Base-by-base conservation (phyloP, 208 protist species). In the Trypanosoma brucei region DNA sequence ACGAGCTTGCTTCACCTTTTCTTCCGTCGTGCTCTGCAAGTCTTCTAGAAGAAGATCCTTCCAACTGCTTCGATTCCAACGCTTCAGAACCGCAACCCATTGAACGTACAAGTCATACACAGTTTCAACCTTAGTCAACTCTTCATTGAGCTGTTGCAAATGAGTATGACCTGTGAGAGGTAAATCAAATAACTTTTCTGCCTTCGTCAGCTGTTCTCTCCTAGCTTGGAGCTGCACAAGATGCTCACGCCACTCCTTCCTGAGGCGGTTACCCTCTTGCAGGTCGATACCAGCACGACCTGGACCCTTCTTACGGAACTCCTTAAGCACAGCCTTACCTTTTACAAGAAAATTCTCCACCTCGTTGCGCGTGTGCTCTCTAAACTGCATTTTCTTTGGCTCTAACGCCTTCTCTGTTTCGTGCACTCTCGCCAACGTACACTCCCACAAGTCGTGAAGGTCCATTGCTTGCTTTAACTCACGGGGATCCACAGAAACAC, bases 111-210 rank as follows among this genome's bases (percentile, higher is more conserved):
- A 56, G 22, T 96, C 83, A 75, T 98, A 98, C 45, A 99, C 91
- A 8, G 75, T 75, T 65, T 96, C 83, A 40, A 97, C 76, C 53
- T 86, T 83, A 3, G 83, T 78, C 45, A 99, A 75, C 58, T 95
- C 77, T 44, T 91, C 76, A 70, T 98, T 96, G 13, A 99, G 76
- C 67, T 92, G 76, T 62, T 91, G 76, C 54, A 99, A 75, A 45
- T 86, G 77, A 14, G 89, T 83, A 80, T 98, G 98, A 55, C 80
- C 75, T 38, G 94, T 98, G 51, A 99, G 86, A 13, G 90, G 80
- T 31, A 99, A 86, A 61, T 91, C 95, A 60, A 99, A 99, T 7
- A 99, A 83, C 68, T 98, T 98, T 81, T 99, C 90, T 11, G 97
- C 97, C 60, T 92, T 90, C 40, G 83, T 87, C 36, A 99, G 86